A percentile compares a stretch with the other conserved stretches of the same genome.
These are phyloP conservation scores for Sporisorium iseilematis-ciliati DNA, from an alignment of 1,284 basidiomycete genomes.

Conservation along the genomic window DNA sequence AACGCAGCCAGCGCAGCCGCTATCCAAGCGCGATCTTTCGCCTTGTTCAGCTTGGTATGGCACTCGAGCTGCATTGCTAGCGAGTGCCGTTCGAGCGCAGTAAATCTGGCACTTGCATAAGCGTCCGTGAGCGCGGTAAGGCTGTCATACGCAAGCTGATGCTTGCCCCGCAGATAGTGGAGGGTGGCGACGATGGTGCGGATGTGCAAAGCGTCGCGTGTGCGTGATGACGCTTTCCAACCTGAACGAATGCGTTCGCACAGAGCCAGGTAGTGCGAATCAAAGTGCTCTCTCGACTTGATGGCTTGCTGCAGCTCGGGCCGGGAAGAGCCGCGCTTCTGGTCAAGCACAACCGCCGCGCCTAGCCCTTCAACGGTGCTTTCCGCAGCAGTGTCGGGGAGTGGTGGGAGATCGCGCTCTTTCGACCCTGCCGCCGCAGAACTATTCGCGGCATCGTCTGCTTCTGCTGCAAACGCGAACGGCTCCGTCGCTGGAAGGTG, in stretches of 20 bases:
- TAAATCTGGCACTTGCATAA: constrained; percentile 78
- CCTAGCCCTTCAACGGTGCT: constrained; percentile 6
- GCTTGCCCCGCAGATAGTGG: constrained; percentile 72
- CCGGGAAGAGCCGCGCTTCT: constrained; percentile 68
- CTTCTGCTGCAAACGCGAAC: constrained; percentile 66
- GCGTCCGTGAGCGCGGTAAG: constrained; percentile 30
- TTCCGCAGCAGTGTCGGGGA: constrained; percentile 11
- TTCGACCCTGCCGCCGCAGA: not conserved
- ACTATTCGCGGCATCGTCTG: not conserved
- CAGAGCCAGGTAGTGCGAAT: constrained; percentile 68
- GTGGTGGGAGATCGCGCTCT: constrained; percentile 45
- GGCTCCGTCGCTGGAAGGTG: constrained; percentile 81
- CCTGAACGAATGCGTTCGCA: constrained; percentile 85
- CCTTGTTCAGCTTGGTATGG: constrained; percentile 74
- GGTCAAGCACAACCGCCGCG: constrained; percentile 7
- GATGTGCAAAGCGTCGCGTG: constrained; percentile 84
- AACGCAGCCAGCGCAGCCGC: constrained; percentile 71
- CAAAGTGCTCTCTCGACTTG: constrained; percentile 70
- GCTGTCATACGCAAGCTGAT: constrained; percentile 29
- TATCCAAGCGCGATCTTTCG: constrained; percentile 80
- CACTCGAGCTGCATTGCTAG: constrained; percentile 78
- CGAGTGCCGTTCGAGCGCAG: constrained; percentile 80
- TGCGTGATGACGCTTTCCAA: constrained; percentile 81
- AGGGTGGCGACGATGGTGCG: constrained; percentile 86
- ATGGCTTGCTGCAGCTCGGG: constrained; percentile 78